Base-by-base conservation (phyloP, 768 basidiomycete species). In the Fibroporia radiculosa region DNA sequence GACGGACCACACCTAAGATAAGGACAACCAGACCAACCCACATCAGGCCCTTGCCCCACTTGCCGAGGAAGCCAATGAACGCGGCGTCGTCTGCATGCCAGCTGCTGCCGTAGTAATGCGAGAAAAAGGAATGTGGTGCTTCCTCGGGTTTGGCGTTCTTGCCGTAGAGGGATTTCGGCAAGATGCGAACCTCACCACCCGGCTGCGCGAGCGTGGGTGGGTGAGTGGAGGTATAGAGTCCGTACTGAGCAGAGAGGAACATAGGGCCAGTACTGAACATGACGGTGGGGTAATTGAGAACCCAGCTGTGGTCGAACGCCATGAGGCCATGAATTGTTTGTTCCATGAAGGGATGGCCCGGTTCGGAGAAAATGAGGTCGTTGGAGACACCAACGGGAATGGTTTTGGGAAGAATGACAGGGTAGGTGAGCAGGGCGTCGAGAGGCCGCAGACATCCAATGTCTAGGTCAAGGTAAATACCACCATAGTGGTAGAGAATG, bases 241-340 rank as follows among this genome's bases (percentile, higher is more conserved):
- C 88, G 62, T 95, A 95, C 61, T 96, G 91, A 2, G 84, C 82
- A 0, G 93, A 97, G 11, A 99, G 69, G 66, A 97, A 99, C 96
- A 99, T 99, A 56, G 96, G 96, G 1, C 95, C 95, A 0, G 96
- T 99, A 42, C 92, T 92, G 67, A 99, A 99, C 96, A 99, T 99
- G 70, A 99, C 96, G 22, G 96, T 99, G 25, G 96, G 96, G 56
- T 99, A 99, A 66, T 98, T 96, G 60, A 93, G 79, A 43, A 96
- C 63, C 82, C 90, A 99, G 42, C 80, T 78, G 62, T 95, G 90
- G 67, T 98, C 90, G 61, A 95, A 99, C 18, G 82, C 82, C 56
- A 80, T 73, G 48, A 97, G 78, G 61, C 86, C 90, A 67, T 93
- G 86, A 52, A 97, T 93, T 40, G 90, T 88, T 65, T 93, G 88